phyloP scores from a whole-genome alignment of 2,329 filamentous ascomycete genomes.

The Alternaria infectoria region DNA sequence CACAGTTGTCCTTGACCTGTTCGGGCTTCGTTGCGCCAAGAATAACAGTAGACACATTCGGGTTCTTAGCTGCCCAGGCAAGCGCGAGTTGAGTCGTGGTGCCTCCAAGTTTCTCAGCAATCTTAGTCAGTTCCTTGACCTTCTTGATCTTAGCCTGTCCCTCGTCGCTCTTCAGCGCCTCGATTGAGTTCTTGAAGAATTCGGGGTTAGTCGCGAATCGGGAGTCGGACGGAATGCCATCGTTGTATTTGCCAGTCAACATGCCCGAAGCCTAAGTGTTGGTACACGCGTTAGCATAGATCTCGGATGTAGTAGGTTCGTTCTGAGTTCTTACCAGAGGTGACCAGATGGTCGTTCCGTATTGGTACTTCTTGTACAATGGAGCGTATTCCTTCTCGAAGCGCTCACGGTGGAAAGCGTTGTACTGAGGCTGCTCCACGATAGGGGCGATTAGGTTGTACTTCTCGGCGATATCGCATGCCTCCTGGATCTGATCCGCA shows the following conservation, averaged over 20 bases:
- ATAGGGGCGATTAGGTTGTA: slow-evolving; percentile 66
- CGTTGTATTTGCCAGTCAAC: slow-evolving; percentile 69
- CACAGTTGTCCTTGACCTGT: slow-evolving; percentile 58
- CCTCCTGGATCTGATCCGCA: slow-evolving; percentile 65
- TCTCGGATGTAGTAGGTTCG: not conserved
- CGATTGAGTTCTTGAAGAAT: slow-evolving; percentile 64
- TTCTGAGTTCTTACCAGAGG: slow-evolving; percentile 50
- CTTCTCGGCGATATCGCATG: slow-evolving; percentile 65
- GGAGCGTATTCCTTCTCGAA: slow-evolving; percentile 68
- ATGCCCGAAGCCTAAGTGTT: slow-evolving; percentile 56
- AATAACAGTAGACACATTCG: slow-evolving; percentile 64
- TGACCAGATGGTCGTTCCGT: slow-evolving; percentile 64
- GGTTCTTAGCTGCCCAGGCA: slow-evolving; percentile 66
- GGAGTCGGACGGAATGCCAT: slow-evolving; percentile 66
- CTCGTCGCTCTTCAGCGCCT: slow-evolving; percentile 57
- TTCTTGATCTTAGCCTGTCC: slow-evolving; percentile 63
- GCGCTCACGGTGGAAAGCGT: slow-evolving; percentile 65
- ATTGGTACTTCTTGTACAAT: slow-evolving; percentile 62
- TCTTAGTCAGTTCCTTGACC: slow-evolving; percentile 61
- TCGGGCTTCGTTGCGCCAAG: slow-evolving; percentile 59
- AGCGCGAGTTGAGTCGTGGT: slow-evolving; percentile 61
- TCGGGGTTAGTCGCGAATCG: slow-evolving; percentile 65
- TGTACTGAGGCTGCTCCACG: slow-evolving; percentile 65
- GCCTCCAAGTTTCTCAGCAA: slow-evolving; percentile 58
- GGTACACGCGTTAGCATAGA: not conserved